Evolutionary conservation across 1,284 basidiomycete species (phyloP).

Genomic region (Stygiomarasmius scandens): DNA sequence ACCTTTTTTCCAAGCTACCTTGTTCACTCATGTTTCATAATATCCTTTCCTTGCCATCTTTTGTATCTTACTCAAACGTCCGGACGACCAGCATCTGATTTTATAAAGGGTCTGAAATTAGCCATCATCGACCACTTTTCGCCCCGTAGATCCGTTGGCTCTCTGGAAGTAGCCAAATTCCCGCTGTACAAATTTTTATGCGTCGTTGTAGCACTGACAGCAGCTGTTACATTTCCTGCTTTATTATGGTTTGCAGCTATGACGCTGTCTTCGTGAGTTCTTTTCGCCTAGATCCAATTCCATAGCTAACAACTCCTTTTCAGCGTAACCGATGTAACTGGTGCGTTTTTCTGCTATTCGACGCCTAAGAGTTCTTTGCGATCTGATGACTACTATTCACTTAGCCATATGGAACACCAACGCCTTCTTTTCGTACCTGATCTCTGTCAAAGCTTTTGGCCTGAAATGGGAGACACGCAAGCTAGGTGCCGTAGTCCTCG

Average conservation of each 20-base stretch:
- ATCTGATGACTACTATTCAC: slow-evolving; percentile 44
- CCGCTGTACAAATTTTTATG: slow-evolving; percentile 47
- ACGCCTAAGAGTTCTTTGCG: not conserved
- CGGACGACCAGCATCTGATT: slow-evolving; percentile 44
- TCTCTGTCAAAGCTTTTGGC: slow-evolving; percentile 64
- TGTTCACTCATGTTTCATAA: slow-evolving; percentile 70
- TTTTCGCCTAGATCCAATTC: slow-evolving; percentile 14
- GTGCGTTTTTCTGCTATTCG: slow-evolving; percentile 28
- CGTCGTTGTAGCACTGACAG: slow-evolving; percentile 52
- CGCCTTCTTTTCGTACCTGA: slow-evolving; percentile 80
- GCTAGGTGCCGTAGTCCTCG: slow-evolving; percentile 71
- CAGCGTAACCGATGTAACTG: slow-evolving; percentile 77
- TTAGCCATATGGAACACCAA: slow-evolving; percentile 84
- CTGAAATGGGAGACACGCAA: slow-evolving; percentile 64
- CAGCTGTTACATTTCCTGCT: slow-evolving; percentile 62
- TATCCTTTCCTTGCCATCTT: slow-evolving; percentile 75
- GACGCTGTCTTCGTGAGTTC: slow-evolving; percentile 69
- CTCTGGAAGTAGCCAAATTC: slow-evolving; percentile 33
- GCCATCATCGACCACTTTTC: slow-evolving; percentile 59
- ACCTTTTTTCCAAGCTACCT: slow-evolving; percentile 57
- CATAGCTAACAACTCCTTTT: slow-evolving; percentile 14
- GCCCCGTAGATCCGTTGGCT: slow-evolving; percentile 23
- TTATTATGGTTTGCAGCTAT: slow-evolving; percentile 77
- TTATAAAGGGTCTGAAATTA: slow-evolving; percentile 51
- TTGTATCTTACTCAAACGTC: slow-evolving; percentile 57